A percentile compares a stretch with the other conserved stretches of the same genome.
phyloP scores from a whole-genome alignment of 495 filamentous ascomycete species.

The Bacidia rubella region DNA sequence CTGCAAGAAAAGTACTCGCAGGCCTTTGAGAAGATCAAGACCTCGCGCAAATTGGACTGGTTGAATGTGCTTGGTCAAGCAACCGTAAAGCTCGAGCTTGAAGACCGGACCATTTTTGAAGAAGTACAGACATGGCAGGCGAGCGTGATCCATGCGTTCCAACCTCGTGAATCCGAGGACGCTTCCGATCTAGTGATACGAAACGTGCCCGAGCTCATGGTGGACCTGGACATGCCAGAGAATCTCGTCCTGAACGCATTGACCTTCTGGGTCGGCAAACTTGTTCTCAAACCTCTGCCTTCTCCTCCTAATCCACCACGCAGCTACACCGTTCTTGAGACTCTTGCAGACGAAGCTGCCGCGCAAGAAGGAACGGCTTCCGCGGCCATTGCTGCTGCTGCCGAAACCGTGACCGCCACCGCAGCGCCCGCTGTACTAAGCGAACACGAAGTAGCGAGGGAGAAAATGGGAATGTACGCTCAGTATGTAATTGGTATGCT shows the following conservation, averaged over 20 bases:
- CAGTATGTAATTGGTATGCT: conserved; percentile 90
- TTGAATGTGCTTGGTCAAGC: conserved; percentile 69
- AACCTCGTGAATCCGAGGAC: conserved; percentile 29
- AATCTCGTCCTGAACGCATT: conserved; percentile 63
- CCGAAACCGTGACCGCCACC: conserved; percentile 39
- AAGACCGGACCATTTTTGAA: conserved; percentile 60
- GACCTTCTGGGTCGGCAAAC: conserved; percentile 70
- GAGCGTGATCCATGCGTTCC: conserved; percentile 78
- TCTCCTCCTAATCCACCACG: conserved; percentile 30
- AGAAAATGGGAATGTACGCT: conserved; percentile 77
- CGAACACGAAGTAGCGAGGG: conserved; percentile 41
- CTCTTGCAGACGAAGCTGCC: conserved; percentile 35
- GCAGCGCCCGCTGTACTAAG: conserved; percentile 32
- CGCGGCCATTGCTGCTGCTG: conserved; percentile 26
- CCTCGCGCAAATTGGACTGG: conserved; percentile 77
- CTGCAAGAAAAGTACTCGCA: conserved; percentile 56
- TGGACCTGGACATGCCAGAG: conserved; percentile 60
- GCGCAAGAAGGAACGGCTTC: conserved; percentile 16
- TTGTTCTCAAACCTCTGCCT: conserved; percentile 45
- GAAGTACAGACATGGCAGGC: conserved; percentile 82
- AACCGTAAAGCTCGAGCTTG: conserved; percentile 66
- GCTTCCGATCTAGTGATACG: conserved; percentile 29
- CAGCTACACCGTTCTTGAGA: conserved; percentile 51
- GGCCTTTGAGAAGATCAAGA: conserved; percentile 69
- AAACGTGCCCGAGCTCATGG: conserved; percentile 48